These are phyloP conservation scores for Penicillium sp. DNA, from an alignment of 2,329 filamentous ascomycete species.

Conservation along the genomic window DNA sequence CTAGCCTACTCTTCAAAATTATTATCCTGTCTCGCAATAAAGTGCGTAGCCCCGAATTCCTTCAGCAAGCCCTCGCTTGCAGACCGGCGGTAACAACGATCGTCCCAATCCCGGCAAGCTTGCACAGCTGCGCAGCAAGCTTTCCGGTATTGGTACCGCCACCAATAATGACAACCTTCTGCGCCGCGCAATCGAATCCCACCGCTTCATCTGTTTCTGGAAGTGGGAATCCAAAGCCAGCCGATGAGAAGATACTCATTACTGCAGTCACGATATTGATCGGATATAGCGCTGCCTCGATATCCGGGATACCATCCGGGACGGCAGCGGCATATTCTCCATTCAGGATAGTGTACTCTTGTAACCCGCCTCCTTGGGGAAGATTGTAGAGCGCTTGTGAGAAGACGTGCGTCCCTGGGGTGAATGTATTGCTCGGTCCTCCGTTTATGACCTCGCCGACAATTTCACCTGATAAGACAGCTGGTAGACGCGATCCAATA, in stretches of 20 bases:
- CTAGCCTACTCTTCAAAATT: constrained; percentile 32
- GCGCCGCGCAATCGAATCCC: constrained; percentile 16
- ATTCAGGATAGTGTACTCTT: constrained; percentile 1
- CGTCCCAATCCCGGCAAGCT: constrained; percentile 36
- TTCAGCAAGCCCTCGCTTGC: constrained; percentile 29
- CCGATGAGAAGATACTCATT: background rate
- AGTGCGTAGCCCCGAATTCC: constrained; percentile 41
- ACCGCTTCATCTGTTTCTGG: background rate
- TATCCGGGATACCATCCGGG: background rate
- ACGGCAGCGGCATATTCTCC: background rate
- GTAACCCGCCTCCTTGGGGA: background rate
- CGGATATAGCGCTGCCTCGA: background rate
- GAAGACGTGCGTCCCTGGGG: background rate
- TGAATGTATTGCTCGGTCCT: background rate
- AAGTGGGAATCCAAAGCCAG: background rate
- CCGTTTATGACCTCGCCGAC: background rate
- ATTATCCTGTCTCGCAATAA: constrained; percentile 42
- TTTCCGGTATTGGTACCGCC: constrained; percentile 26
- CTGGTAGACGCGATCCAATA: background rate
- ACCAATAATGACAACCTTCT: constrained; percentile 25
- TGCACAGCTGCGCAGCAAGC: constrained; percentile 25
- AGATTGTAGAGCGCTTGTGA: background rate
- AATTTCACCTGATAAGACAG: background rate
- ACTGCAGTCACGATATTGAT: background rate
- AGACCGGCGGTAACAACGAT: constrained; percentile 41